Evolutionary conservation across 2,329 filamentous ascomycete genomes (phyloP).

Genomic region (Pseudogymnoascus sp.): DNA sequence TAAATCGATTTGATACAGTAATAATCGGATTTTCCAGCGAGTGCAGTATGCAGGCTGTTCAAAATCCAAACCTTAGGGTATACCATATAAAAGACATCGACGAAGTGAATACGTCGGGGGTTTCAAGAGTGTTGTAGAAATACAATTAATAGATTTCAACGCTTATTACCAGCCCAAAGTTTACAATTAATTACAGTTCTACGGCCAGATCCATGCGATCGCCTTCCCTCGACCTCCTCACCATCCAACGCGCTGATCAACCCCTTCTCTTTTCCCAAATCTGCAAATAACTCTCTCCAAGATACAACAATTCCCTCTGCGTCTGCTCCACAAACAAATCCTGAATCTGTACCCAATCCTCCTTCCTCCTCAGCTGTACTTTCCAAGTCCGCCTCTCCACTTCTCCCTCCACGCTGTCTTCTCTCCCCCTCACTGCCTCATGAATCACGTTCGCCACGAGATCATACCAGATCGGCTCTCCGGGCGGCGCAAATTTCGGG

Average conservation of each 20-base stretch:
- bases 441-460: constrained; percentile 90
- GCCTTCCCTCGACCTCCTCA: constrained; percentile 12
- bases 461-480: constrained; percentile 88
- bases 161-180: not conserved
- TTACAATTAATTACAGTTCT: not conserved
- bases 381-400: constrained; percentile 90
- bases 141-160: constrained; percentile 9
- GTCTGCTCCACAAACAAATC: constrained; percentile 88
- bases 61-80: not conserved
- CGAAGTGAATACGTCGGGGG: too few relatives aligned
- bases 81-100: not conserved
- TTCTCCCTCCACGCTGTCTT: constrained; percentile 79
- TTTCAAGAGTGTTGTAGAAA: not conserved
- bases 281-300: constrained; percentile 91
- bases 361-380: constrained; percentile 70
- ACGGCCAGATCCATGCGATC: not conserved
- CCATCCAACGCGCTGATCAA: constrained; percentile 15
- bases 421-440: constrained; percentile 67
- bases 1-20: not conserved
- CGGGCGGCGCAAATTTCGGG: constrained; percentile 56
- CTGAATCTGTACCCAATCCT: constrained; percentile 88
- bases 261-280: constrained; percentile 80
- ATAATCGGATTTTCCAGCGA: not conserved
- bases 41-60: too few relatives aligned
- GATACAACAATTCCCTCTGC: constrained; percentile 79